These are phyloP conservation scores for Gonium pectorale DNA, from an alignment of 139 green algal species.

Conservation along the genomic window DNA sequence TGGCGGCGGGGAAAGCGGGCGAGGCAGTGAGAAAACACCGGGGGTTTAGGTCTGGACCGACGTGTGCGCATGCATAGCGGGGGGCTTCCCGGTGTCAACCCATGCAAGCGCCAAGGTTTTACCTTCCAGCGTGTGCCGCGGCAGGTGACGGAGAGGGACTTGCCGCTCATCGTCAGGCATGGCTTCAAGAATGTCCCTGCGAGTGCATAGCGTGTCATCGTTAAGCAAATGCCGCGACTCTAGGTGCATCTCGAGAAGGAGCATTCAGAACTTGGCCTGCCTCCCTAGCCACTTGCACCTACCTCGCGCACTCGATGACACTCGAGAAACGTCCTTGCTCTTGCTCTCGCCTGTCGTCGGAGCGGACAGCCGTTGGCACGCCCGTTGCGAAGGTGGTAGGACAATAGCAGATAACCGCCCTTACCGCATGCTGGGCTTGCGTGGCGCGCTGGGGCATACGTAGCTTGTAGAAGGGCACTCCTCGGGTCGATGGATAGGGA, in stretches of 20 bases:
- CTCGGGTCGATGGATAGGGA: neutral
- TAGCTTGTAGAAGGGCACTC: neutral
- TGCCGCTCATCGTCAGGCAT: neutral
- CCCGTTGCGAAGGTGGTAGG: too few species aligned
- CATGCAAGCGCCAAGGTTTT: neutral
- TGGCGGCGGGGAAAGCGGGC: too few species aligned
- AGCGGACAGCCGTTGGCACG: neutral
- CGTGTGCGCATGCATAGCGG: too few species aligned
- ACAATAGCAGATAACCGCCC: neutral
- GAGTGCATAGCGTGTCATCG: neutral
- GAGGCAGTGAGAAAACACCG: too few species aligned
- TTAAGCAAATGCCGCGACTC: neutral
- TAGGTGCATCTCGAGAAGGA: too few species aligned
- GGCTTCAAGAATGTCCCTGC: neutral
- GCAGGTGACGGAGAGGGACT: neutral
- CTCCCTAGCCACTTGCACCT: too few species aligned
- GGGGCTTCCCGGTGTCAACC: too few species aligned
- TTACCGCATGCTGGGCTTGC: conserved; percentile 10
- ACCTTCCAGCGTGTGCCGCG: conserved; percentile 31
- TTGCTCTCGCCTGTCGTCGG: conserved; percentile 21
- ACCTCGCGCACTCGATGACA: neutral
- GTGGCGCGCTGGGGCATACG: conserved; percentile 7
- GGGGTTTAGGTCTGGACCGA: too few species aligned
- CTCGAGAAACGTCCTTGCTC: neutral
- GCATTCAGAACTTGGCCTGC: too few species aligned